Conservation (phyloP, 2,329 filamentous ascomycete genomes). For the Zymoseptoria crescenta region DNA sequence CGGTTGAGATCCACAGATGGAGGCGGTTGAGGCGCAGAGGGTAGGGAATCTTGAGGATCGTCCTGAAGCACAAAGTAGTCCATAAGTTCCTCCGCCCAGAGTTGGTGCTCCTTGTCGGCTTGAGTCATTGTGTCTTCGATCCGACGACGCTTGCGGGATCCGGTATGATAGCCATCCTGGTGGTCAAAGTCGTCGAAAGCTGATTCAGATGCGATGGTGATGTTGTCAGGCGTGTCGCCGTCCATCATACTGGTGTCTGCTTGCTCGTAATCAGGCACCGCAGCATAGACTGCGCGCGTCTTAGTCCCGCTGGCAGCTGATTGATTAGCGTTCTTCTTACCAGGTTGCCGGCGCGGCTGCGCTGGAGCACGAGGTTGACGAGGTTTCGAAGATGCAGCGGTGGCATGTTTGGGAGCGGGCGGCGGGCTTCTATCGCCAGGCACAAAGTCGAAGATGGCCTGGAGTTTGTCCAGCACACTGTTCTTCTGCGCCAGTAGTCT, state of each 20-base stretch:
- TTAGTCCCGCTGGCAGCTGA: conserved; percentile 33
- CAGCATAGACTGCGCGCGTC: conserved; percentile 52
- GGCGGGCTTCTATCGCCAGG: conserved; percentile 82
- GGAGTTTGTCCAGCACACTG: conserved; percentile 73
- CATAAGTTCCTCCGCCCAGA: conserved; percentile 86
- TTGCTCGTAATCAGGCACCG: conserved; percentile 21
- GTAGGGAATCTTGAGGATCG: conserved; percentile 50
- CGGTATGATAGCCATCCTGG: conserved; percentile 49
- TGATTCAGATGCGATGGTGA: conserved; percentile 74
- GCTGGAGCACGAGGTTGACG: conserved; percentile 55
- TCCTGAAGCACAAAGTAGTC: conserved; percentile 80
- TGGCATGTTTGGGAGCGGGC: conserved; percentile 83
- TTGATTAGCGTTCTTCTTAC: conserved; percentile 22
- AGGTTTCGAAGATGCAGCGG: conserved; percentile 62
- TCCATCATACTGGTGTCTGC: conserved; percentile 23
- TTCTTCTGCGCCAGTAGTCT: conserved; percentile 79
- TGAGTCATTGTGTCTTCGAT: conserved; percentile 49
- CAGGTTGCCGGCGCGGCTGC: conserved; percentile 15
- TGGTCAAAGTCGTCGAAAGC: conserved; percentile 77
- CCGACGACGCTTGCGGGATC: conserved; percentile 69
- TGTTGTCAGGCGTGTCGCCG: conserved; percentile 75
- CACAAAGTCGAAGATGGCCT: conserved; percentile 81
- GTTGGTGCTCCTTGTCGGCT: conserved; percentile 74
- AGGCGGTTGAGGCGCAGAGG: conserved; percentile 68
- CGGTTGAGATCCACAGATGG: conserved; percentile 81